Evolutionary conservation across 176 grass and related monocot genomes (phyloP), one percentile per base, ranked within the genome.

Genomic region (Rhynchospora breviuscula): DNA sequence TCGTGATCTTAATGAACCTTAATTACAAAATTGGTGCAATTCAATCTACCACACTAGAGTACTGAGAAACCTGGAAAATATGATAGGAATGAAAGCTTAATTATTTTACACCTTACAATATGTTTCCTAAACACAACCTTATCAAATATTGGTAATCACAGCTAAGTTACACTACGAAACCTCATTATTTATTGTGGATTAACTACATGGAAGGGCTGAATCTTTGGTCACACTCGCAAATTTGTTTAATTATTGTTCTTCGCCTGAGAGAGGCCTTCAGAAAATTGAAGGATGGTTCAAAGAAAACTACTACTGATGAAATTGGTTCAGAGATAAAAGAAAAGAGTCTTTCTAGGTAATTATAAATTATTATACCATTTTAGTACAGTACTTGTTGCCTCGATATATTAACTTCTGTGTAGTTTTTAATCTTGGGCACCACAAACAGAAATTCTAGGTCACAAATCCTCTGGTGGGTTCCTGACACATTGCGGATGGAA

Each of bases 181-280:
- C 35, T 98, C 93, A 0, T 80, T 98, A 18, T 95, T 92, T 2
- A 98, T 93, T 40, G 93, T 95, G 0, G 86, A 93, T 85, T 88
- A 86, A 86, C 80, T 95, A 40, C 96, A 98, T 13, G 93, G 96
- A 52, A 81, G 82, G 8, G 93, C 96, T 0, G 93, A 95, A 64
- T 99, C 91, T 4, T 81, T 99, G 2, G 88, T 98, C 63, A 93
- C 95, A 23, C 86, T 98, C 3, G 95, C 96, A 48, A 98, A 95
- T 60, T 65, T 95, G 45, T 98, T 98, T 81, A n/a, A n/a, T n/a
- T n/a, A 91, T 95, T 6, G 80, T 93, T 17, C 83, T 98, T 60
- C 90, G 95, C 15, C 81, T 98, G 84, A 90, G 92, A 68, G 84
- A 89, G 69, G 89, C 86, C 9, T 48, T 98, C 86, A 90, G 83